Percentiles rank a stretch among this genome's conserved stretches.
These are phyloP conservation scores for Phytophthora uliginosa DNA, from an alignment of 352 stramenopile genomes.

Conservation along the genomic window DNA sequence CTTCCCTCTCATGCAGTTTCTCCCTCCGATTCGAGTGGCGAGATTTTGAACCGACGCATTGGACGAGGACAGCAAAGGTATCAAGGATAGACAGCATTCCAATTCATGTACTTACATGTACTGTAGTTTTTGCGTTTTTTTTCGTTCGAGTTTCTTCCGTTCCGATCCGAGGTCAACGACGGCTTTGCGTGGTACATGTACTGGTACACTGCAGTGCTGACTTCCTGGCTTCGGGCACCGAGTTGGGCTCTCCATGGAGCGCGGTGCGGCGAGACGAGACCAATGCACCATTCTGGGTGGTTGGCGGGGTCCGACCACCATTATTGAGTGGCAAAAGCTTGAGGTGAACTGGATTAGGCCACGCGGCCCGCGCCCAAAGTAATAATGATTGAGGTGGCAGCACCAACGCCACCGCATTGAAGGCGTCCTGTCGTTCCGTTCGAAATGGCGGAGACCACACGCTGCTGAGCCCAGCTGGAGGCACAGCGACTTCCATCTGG, in stretches of 20 bases:
- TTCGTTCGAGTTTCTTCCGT: not conserved
- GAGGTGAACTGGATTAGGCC: not conserved
- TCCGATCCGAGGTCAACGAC: not conserved
- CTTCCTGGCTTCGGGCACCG: constrained; percentile 2
- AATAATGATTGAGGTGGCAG: not conserved
- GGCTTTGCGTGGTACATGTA: not conserved
- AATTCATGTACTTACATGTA: constrained; percentile 25
- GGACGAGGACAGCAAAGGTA: constrained; percentile 20
- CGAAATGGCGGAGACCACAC: constrained; percentile 14
- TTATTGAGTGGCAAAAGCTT: constrained; percentile 5
- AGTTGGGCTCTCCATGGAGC: constrained; percentile 3
- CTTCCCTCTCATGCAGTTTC: constrained; percentile 13
- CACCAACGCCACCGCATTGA: constrained; percentile 9
- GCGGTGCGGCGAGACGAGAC: not conserved
- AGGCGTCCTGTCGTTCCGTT: constrained; percentile 14
- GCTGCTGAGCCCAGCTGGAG: constrained; percentile 20
- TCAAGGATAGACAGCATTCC: constrained; percentile 34
- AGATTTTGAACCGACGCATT: constrained; percentile 19
- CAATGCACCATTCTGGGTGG: not conserved
- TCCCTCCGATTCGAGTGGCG: constrained; percentile 12
- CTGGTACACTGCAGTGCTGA: not conserved
- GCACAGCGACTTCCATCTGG: constrained; percentile 34
- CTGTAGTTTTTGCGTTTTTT: constrained; percentile 8
- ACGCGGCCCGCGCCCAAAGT: not conserved
- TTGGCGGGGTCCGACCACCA: constrained; percentile 1